A percentile compares a stretch with the other conserved stretches of the same genome.
phyloP scores from a whole-genome alignment of 2,329 filamentous ascomycete species.

The Penicillium brasilianum region DNA sequence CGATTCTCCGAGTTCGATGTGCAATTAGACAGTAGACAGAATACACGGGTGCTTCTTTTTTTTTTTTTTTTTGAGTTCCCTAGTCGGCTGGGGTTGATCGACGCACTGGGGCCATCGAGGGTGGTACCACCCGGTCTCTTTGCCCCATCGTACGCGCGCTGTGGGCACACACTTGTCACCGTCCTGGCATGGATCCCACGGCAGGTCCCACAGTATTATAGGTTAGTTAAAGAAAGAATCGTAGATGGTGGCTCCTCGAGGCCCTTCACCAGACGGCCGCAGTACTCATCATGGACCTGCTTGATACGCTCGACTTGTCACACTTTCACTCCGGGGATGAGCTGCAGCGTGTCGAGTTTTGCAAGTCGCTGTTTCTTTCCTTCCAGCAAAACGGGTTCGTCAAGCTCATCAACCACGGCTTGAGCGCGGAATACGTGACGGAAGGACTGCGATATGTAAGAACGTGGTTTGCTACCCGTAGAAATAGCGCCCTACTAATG shows the following conservation, averaged over 20 bases:
- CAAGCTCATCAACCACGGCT: background rate
- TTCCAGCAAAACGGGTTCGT: background rate
- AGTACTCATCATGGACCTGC: background rate
- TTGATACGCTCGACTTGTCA: background rate
- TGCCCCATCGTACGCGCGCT: background rate
- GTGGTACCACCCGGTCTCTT: background rate
- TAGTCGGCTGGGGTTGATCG: background rate
- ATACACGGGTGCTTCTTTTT: background rate
- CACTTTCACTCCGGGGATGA: background rate
- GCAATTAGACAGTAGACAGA: background rate
- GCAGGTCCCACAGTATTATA: background rate
- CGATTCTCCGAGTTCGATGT: background rate
- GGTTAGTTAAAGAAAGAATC: background rate
- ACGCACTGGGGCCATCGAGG: background rate
- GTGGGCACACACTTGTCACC: background rate
- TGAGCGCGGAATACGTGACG: background rate
- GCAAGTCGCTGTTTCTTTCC: background rate
- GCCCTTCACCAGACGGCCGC: background rate
- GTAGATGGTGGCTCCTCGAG: background rate
- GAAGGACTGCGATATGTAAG: conserved; percentile 1
- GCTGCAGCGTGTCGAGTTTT: background rate
- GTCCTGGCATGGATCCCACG: background rate
- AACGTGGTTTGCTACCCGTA: background rate
- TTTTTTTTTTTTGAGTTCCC: too few relatives aligned
- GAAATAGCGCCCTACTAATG: background rate